Conservation (phyloP, 2,329 filamentous ascomycete species). For the Aspergillus melleus region DNA sequence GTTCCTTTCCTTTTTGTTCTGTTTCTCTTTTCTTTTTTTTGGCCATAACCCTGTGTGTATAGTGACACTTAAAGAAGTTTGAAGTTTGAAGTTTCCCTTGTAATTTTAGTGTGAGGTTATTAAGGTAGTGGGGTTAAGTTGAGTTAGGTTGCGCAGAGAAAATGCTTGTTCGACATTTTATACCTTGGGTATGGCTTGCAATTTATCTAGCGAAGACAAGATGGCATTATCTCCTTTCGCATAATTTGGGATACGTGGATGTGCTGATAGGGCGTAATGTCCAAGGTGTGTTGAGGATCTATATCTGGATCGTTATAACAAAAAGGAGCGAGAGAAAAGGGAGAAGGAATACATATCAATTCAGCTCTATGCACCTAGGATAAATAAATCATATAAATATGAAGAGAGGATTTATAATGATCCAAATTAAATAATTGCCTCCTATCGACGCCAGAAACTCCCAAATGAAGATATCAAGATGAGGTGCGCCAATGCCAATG, state of each 20-base stretch:
- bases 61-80: constrained; percentile 14
- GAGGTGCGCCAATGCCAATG: background rate
- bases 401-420: background rate
- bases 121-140: background rate
- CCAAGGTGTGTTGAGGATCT: background rate
- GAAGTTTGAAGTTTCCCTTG: background rate
- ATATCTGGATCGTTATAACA: background rate
- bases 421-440: background rate
- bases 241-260: too few relatives aligned
- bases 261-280: too few relatives aligned
- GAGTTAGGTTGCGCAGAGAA: background rate
- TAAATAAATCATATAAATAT: too few relatives aligned
- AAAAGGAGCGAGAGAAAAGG: background rate
- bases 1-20: constrained; percentile 20
- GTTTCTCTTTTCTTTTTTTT: constrained; percentile 5
- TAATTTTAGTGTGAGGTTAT: background rate
- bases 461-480: background rate
- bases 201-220: too few relatives aligned
- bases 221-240: too few relatives aligned
- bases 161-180: background rate
- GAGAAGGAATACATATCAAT: too few relatives aligned
- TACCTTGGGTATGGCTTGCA: too few relatives aligned
- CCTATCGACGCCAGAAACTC: background rate
- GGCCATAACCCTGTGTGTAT: constrained; percentile 13
- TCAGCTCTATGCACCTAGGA: too few relatives aligned